Evolutionary conservation across 1,139 yeast species (phyloP), one percentile per base, ranked within the genome.

Genomic region (Candida glucosophila): DNA sequence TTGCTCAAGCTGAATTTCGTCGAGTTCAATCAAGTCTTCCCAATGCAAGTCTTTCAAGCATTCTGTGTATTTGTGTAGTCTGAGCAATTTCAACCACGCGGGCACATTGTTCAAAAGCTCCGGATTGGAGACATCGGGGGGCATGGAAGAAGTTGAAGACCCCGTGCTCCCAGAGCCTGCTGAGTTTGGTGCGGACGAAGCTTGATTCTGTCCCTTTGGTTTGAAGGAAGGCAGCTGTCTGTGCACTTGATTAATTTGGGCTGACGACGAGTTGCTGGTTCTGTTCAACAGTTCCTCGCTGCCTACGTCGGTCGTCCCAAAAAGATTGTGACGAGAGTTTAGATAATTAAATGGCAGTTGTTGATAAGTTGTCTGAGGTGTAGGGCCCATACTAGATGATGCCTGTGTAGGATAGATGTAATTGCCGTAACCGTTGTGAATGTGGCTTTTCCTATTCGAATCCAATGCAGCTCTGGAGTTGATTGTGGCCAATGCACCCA

Each of bases 51-150:
- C 78, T 46, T 78, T 74, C 37, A 90, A 64, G 31, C 81, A 79
- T 15, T 78, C 90, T 4, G 97, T 88, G 55, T 90, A 90, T 55
- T 90, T 90, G 62, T 90, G 98, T 43, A 90, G 65, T 35, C 99
- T 65, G 36, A 90, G 61, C 12, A 88, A 69, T 49, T 93, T 78
- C 49, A 90, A 65, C 98, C 98, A 90, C 4, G 83, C 80, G 3
- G 96, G 94, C 29, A 90, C 75, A 49, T 90, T 92, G 34, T 67
- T 62, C 43, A 86, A 59, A 33, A 83, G 55, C 29, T 73, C 74
- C 20, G 67, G 58, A 40, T 75, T 79, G 13, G 83, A 67, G 27
- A 77, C 72, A 41, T 77, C 86, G 28, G 67, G 59, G 4, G 82
- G 79, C 55, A 79, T 73, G 10, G 77, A 49, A 17, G 52, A 42